Percentiles rank a stretch among this genome's conserved stretches.
Evolutionary conservation across 2,329 filamentous ascomycete genomes (phyloP).

Genomic region (Verticillium dahliae): DNA sequence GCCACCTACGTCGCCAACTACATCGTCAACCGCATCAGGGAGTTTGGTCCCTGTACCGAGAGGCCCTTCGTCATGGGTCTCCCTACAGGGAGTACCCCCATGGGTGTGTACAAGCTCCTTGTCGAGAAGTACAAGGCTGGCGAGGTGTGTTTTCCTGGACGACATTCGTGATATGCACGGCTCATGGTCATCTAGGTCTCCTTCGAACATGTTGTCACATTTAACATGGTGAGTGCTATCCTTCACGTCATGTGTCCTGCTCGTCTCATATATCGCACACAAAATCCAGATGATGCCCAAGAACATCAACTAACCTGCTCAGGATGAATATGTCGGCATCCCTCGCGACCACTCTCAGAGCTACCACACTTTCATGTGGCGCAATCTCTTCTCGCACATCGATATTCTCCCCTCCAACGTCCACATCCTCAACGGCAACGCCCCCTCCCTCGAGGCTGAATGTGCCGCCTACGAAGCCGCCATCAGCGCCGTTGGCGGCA

Average conservation of each 20-base stretch:
- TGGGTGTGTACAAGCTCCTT: constrained; percentile 70
- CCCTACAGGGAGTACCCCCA: constrained; percentile 76
- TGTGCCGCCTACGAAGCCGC: constrained; percentile 74
- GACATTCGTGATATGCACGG: background rate
- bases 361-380: constrained; percentile 92
- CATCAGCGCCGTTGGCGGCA: constrained; percentile 68
- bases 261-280: too few relatives aligned
- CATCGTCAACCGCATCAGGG: constrained; percentile 74
- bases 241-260: background rate
- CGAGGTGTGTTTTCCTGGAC: constrained; percentile 30
- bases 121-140: constrained; percentile 66
- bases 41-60: constrained; percentile 64
- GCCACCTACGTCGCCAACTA: constrained; percentile 76
- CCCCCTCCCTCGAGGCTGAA: constrained; percentile 66
- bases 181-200: constrained; percentile 51
- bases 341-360: constrained; percentile 77
- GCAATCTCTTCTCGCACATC: constrained; percentile 81
- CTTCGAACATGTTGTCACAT: constrained; percentile 83
- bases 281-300: too few relatives aligned
- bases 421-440: constrained; percentile 79
- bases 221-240: constrained; percentile 66
- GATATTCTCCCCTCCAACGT: constrained; percentile 78
- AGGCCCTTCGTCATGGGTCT: constrained; percentile 78
- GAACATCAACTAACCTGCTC: background rate
- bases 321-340: constrained; percentile 84